Conservation (phyloP, 139 green algal genomes). For the Eudorina sp. region DNA sequence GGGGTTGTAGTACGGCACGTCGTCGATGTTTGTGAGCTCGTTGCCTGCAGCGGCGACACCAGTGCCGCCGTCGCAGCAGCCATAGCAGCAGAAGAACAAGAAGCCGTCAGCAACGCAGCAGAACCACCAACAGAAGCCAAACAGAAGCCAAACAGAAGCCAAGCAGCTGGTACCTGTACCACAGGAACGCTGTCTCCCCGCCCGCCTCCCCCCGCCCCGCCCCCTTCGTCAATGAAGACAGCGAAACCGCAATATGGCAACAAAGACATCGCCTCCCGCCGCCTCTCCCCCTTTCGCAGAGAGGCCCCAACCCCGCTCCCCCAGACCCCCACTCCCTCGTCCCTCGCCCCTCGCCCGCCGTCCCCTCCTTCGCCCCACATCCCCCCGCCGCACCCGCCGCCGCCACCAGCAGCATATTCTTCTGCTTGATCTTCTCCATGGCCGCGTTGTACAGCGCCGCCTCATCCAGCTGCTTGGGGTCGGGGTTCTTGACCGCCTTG, state of each 20-base stretch:
- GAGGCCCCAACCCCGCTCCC: not conserved
- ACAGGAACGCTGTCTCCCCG: not conserved
- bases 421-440: not conserved
- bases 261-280: not conserved
- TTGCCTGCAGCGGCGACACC: not conserved
- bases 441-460: not conserved
- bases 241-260: not conserved
- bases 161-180: not conserved
- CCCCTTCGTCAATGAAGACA: not conserved
- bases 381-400: not conserved
- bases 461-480: not conserved
- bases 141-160: not conserved
- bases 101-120: no score
- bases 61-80: not conserved
- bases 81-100: not conserved
- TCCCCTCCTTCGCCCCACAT: no score
- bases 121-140: not conserved
- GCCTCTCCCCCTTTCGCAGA: not conserved
- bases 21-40: not conserved
- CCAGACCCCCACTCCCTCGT: not conserved
- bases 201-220: not conserved
- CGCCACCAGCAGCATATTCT: constrained; percentile 23
- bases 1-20: constrained; percentile 12
- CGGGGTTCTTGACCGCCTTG: not conserved
- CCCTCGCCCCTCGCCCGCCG: no score